Evolutionary conservation across 2,329 filamentous ascomycete genomes (phyloP), one percentile per base, ranked within the genome.

Genomic region (Cephalotrichum gorgonifer): DNA sequence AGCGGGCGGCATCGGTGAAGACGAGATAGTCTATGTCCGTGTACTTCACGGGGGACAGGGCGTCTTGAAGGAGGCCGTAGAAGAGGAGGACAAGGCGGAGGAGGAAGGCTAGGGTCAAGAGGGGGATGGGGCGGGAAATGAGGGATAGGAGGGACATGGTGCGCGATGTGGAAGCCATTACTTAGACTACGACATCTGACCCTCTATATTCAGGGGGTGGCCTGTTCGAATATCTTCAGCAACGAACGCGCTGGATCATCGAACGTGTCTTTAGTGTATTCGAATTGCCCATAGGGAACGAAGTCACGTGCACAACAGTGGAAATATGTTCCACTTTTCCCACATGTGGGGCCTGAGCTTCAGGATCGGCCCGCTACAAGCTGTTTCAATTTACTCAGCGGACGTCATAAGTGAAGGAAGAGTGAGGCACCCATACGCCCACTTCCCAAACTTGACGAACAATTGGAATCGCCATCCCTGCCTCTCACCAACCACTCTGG

Each of bases 11-110:
- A 64, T 97, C 91, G 44, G 93, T 97, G 73, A 98, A 98, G 64
- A 98, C 93, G 55, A 89, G 82, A 68, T 98, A 98, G 74, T 98
- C 93, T 59, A 98, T 96, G 68, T 98, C 93, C 47, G 93, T 98
- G 72, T 97, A 98, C 69, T 97, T 97, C 61, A 98, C 71, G 14
- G 91, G 83, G 7, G 89, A 94, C 68, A 90, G 76, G 52, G 88
- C 84, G 68, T 98, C 93, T 70, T 98, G 93, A 74, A 87, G 90
- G 52, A 88, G 78, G 51, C 93, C 91, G 64, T 97, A 97, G 59
- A 94, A 63, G 45, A 97, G 78, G 54, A 98, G 81, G 28, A 71
- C 64, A 6, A 79, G 62, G 52, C 93, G 87, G 23, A 98, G 76
- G 44, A 82, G 58, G 48, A 82, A 70, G 46, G 79, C 73, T 12